Percentiles rank a stretch among this genome's conserved stretches.
phyloP scores from a whole-genome alignment of 305 asterid genomes.

The Fraxinus sp. region DNA sequence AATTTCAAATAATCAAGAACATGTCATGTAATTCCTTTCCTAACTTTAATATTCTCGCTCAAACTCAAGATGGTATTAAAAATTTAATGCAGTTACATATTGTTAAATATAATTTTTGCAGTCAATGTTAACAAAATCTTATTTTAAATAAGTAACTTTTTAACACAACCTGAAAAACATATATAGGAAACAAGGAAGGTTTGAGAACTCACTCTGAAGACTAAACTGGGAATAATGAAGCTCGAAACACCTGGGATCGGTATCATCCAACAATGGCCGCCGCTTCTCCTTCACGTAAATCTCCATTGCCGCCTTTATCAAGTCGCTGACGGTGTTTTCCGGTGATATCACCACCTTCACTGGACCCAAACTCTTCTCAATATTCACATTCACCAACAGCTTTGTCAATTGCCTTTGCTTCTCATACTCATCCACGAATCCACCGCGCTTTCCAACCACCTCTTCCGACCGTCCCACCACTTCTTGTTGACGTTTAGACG shows the following conservation, averaged over 20 bases:
- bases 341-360: conserved; percentile 55
- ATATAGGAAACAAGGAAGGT: neutral
- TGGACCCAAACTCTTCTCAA: conserved; percentile 58
- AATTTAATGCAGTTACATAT: neutral
- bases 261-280: conserved; percentile 44
- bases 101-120: neutral
- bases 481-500: conserved; percentile 1
- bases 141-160: neutral
- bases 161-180: neutral
- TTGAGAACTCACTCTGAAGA: conserved; percentile 41
- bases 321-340: conserved; percentile 49
- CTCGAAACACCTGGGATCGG: conserved; percentile 36
- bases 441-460: conserved; percentile 15
- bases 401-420: conserved; percentile 37
- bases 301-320: conserved; percentile 47
- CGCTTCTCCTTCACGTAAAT: conserved; percentile 55
- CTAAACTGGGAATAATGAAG: conserved; percentile 62
- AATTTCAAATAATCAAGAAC: neutral
- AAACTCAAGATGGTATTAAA: neutral
- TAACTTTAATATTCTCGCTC: neutral
- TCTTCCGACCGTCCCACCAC: neutral
- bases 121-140: neutral
- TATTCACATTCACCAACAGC: conserved; percentile 50
- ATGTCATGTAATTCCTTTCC: neutral
- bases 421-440: neutral